Evolutionary conservation across 208 protist genomes (phyloP), one percentile per base, ranked within the genome.

Genomic region (Acanthamoeba royreba): DNA sequence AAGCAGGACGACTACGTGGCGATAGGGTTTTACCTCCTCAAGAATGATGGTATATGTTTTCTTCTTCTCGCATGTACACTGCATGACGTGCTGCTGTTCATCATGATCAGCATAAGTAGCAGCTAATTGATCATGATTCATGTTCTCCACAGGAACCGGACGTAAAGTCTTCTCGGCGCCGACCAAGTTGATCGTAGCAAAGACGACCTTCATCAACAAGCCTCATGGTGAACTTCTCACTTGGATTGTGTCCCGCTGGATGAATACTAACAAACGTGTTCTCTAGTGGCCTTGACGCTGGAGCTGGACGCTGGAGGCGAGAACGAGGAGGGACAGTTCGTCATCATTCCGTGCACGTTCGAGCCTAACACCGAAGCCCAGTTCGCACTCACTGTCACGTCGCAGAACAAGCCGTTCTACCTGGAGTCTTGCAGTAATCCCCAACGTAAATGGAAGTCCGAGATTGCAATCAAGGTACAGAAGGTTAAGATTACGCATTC

Each of bases 21-120:
- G 11, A 91, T 91, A 22, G 85, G 85, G 13, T 91, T 91, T 46
- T 91, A 91, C 85, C 40, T 91, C 38, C 58, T 91, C 49, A 91
- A 91, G 85, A 74, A 38, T n/a, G 58, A 91, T 74, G 85, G 85
- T 91, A 31, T 38, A 35, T 19, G 13, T 25, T 55, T 55, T 55
- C 19, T 19, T 55, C 49, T 55, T 55, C 49, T 55, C n/a, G n/a
- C n/a, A n/a, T n/a, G n/a, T n/a, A n/a, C n/a, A n/a, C n/a, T n/a
- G n/a, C n/a, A n/a, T n/a, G n/a, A n/a, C n/a, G n/a, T n/a, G n/a
- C n/a, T n/a, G n/a, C n/a, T n/a, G n/a, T n/a, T n/a, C n/a, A n/a
- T 28, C n/a, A n/a, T n/a, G n/a, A n/a, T n/a, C n/a, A n/a, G n/a
- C n/a, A n/a, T n/a, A n/a, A n/a, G n/a, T n/a, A n/a, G n/a, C n/a